Percentiles rank a stretch among this genome's conserved stretches.
Conservation (phyloP, 768 basidiomycete species). For the Pulveroboletus sp. region DNA sequence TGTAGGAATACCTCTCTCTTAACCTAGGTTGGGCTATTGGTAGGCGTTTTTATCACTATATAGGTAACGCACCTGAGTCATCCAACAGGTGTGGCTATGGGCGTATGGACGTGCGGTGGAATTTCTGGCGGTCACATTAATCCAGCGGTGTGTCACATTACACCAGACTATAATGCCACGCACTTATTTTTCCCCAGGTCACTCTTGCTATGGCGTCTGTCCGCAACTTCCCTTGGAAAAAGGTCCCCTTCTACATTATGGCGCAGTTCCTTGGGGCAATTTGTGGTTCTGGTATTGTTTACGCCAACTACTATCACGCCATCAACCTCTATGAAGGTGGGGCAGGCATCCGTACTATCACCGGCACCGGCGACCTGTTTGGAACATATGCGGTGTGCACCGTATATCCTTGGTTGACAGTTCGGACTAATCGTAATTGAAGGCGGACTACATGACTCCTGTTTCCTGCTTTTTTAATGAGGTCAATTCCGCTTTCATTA, state of each 20-base stretch:
- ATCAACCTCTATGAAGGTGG: conserved; percentile 63
- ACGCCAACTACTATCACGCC: conserved; percentile 66
- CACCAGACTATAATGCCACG: background rate
- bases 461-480: conserved; percentile 46
- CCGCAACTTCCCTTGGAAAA: conserved; percentile 74
- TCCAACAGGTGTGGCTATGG: conserved; percentile 48
- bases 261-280: conserved; percentile 61
- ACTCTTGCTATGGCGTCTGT: conserved; percentile 66
- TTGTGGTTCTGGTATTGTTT: conserved; percentile 52
- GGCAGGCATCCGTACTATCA: conserved; percentile 47
- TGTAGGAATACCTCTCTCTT: conserved; percentile 22
- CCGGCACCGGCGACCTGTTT: conserved; percentile 54
- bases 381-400: conserved; percentile 53
- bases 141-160: conserved; percentile 46
- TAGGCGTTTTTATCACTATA: conserved; percentile 3
- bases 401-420: background rate
- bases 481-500: conserved; percentile 17
- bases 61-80: background rate
- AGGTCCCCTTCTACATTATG: conserved; percentile 66
- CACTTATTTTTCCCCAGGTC: conserved; percentile 39
- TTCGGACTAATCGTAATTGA: conserved; percentile 6
- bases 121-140: conserved; percentile 76
- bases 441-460: conserved; percentile 41
- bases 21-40: conserved; percentile 32
- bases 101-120: conserved; percentile 62